These are phyloP conservation scores for Rhizophagus clarus DNA, from an alignment of 192 early-diverging fungal genomes.

Conservation along the genomic window DNA sequence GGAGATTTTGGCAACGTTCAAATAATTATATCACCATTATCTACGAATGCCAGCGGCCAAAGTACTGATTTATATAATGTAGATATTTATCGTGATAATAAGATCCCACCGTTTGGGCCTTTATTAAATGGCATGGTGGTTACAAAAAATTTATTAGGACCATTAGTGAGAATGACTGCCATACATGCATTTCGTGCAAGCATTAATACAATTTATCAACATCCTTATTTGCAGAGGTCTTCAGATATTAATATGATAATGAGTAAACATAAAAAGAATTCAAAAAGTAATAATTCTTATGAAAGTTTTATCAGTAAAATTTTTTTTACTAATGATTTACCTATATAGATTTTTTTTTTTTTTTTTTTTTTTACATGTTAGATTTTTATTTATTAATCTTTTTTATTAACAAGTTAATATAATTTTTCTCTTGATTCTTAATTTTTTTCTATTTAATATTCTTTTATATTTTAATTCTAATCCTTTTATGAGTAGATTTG, in stretches of 20 bases:
- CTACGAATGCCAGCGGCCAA: constrained; percentile 22
- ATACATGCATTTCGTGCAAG: constrained; percentile 66
- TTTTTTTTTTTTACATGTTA: neutral
- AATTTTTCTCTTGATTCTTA: too few species aligned
- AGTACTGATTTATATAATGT: constrained; percentile 60
- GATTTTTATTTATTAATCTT: neutral
- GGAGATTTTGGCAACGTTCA: constrained; percentile 98
- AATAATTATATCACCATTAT: constrained; percentile 85
- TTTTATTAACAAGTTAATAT: too few species aligned
- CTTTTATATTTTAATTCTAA: too few species aligned
- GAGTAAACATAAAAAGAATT: constrained; percentile 52
- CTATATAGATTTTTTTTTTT: neutral
- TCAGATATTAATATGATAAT: constrained; percentile 61
- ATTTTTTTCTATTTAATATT: too few species aligned
- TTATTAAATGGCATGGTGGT: constrained; percentile 80
- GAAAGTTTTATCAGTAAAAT: constrained; percentile 28
- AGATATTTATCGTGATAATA: constrained; percentile 45
- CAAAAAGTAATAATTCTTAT: constrained; percentile 40
- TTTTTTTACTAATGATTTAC: neutral
- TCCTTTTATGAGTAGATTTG: too few species aligned
- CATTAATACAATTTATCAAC: constrained; percentile 49
- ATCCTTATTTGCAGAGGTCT: constrained; percentile 60
- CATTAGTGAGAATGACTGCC: constrained; percentile 80
- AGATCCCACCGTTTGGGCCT: constrained; percentile 86
- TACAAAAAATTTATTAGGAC: constrained; percentile 69